Percentiles rank a stretch among this genome's conserved stretches.
phyloP scores from a whole-genome alignment of 78 protist genomes.

The Polysphondylium violaceum region DNA sequence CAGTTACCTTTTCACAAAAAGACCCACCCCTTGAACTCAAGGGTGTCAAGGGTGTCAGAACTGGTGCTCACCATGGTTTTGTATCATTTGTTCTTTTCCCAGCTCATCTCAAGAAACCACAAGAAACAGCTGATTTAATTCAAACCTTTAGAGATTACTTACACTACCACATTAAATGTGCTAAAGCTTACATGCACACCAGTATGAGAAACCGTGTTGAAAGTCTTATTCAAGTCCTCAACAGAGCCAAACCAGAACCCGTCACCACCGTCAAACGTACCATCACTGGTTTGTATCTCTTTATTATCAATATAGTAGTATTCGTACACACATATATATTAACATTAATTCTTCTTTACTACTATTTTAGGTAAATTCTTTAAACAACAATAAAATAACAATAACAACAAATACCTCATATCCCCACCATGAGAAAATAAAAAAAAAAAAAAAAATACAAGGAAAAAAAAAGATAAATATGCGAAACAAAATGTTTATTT shows the following conservation, averaged over 20 bases:
- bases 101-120: conserved; percentile 71
- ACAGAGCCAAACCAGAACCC: conserved; percentile 92
- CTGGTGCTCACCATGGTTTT: conserved; percentile 76
- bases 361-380: no score
- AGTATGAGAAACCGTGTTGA: conserved; percentile 93
- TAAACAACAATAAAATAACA: conserved; percentile 36
- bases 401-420: no score
- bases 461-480: no score
- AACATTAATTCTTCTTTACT: no score
- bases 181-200: conserved; percentile 95
- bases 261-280: conserved; percentile 77
- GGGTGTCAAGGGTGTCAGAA: conserved; percentile 79
- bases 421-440: no score
- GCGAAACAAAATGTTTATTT: no score
- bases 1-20: conserved; percentile 73
- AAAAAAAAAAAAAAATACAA: no score
- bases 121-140: conserved; percentile 79
- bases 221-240: conserved; percentile 87
- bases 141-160: conserved; percentile 94
- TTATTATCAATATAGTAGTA: no score
- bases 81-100: conserved; percentile 89
- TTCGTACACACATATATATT: no score
- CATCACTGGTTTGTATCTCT: no score
- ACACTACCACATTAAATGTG: conserved; percentile 96
- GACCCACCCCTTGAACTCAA: conserved; percentile 83